Percentiles rank a stretch among this genome's conserved stretches.
Conservation (phyloP, 2,329 filamentous ascomycete genomes). For the Leptodontidium sp. region DNA sequence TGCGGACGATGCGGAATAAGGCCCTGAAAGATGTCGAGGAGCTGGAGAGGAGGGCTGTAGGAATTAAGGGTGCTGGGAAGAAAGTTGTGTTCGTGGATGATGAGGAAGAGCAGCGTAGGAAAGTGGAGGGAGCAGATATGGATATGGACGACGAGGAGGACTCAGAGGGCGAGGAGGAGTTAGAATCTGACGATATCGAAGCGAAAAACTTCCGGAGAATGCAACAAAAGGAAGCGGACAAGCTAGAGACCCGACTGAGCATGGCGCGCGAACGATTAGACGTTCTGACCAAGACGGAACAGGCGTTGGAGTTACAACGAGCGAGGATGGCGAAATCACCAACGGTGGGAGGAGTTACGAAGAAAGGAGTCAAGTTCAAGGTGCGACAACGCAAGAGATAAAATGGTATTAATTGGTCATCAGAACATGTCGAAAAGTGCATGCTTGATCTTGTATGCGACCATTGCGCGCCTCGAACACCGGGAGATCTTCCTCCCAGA, state of each 20-base stretch:
- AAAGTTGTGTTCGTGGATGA: slow-evolving; percentile 49
- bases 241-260: slow-evolving; percentile 58
- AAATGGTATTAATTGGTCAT: slow-evolving; percentile 39
- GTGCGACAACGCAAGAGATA: slow-evolving; percentile 66
- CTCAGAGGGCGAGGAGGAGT: slow-evolving; percentile 38
- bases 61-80: slow-evolving; percentile 44
- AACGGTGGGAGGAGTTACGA: slow-evolving; percentile 66
- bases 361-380: slow-evolving; percentile 68
- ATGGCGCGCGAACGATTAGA: slow-evolving; percentile 62
- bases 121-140: slow-evolving; percentile 35
- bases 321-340: slow-evolving; percentile 72
- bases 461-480: slow-evolving; percentile 23
- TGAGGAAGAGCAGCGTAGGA: slow-evolving; percentile 40
- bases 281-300: slow-evolving; percentile 63
- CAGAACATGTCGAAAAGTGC: slow-evolving; percentile 42
- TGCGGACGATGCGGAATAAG: slow-evolving; percentile 68
- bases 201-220: slow-evolving; percentile 51
- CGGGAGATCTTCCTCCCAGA: slow-evolving; percentile 24
- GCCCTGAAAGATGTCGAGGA: slow-evolving; percentile 63
- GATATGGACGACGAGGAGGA: slow-evolving; percentile 35
- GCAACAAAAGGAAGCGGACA: slow-evolving; percentile 55
- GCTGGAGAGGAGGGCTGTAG: slow-evolving; percentile 62
- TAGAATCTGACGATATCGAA: slow-evolving; percentile 40
- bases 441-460: slow-evolving; percentile 34
- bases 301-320: slow-evolving; percentile 64